These are phyloP conservation scores for Ophiostoma himal-ulmi DNA, from an alignment of 2,329 filamentous ascomycete genomes.

Conservation along the genomic window DNA sequence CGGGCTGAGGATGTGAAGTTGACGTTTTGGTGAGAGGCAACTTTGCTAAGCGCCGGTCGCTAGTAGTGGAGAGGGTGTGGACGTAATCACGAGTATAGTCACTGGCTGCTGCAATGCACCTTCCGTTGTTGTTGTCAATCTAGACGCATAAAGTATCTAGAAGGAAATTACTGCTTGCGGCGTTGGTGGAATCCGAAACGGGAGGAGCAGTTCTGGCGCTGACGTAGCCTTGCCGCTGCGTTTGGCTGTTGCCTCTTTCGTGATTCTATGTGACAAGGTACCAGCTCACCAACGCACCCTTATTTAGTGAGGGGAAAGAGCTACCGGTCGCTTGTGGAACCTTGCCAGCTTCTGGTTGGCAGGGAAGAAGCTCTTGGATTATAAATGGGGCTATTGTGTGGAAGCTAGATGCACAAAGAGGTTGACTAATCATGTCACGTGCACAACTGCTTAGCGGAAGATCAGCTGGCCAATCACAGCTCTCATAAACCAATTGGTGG, in stretches of 20 bases:
- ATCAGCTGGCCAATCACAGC: conserved; percentile 24
- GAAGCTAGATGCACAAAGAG: neutral
- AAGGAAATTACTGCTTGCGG: neutral
- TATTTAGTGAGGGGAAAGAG: conserved; percentile 6
- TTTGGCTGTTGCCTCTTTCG: neutral
- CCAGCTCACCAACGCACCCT: too few species aligned
- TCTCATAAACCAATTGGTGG: conserved; percentile 23
- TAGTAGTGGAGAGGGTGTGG: neutral
- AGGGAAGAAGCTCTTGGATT: neutral
- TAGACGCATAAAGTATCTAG: neutral
- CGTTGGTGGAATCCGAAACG: neutral
- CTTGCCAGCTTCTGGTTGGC: conserved; percentile 9
- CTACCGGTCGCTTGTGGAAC: conserved; percentile 1
- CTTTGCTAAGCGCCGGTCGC: neutral
- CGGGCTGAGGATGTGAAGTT: neutral
- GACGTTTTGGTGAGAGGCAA: neutral
- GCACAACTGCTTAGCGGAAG: neutral
- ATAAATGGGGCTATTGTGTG: neutral
- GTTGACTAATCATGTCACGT: conserved; percentile 24
- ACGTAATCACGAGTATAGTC: conserved; percentile 2
- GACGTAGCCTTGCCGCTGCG: conserved; percentile 27
- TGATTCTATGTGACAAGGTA: neutral
- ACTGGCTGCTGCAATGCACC: conserved; percentile 8
- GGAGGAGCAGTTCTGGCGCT: conserved; percentile 4
- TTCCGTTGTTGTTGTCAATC: neutral